Conservation (phyloP, 768 basidiomycete genomes). For the Rhodotorula toruloides region DNA sequence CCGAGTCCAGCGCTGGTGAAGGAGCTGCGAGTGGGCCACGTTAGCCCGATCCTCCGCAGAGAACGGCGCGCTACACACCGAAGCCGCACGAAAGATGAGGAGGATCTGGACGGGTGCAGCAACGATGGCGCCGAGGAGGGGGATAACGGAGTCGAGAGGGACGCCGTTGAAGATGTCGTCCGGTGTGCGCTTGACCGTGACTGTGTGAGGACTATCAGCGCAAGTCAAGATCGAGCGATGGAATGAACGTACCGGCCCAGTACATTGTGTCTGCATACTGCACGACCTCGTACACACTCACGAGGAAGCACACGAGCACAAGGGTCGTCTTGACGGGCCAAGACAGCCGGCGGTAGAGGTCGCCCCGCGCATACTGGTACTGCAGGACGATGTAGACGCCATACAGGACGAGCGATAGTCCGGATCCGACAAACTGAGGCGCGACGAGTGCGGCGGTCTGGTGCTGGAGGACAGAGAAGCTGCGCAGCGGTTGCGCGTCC, state of each 20-base stretch:
- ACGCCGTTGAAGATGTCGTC: neutral
- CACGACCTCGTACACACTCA: neutral
- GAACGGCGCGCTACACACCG: neutral
- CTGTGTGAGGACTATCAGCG: neutral
- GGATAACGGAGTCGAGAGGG: neutral
- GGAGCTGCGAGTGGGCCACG: neutral
- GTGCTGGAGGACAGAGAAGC: too few relatives aligned
- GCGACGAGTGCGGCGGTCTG: too few relatives aligned
- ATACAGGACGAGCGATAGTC: conserved; percentile 9
- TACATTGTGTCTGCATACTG: too few relatives aligned
- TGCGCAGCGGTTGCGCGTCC: too few relatives aligned
- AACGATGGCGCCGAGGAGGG: neutral
- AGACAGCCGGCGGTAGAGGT: neutral
- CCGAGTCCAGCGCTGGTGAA: neutral
- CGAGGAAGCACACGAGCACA: conserved; percentile 6
- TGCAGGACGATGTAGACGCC: conserved; percentile 6
- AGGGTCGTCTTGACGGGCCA: neutral
- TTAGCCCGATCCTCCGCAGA: neutral
- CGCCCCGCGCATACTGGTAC: neutral
- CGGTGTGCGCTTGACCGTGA: neutral
- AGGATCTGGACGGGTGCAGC: neutral
- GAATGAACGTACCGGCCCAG: too few relatives aligned
- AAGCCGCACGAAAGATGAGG: neutral
- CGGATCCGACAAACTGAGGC: too few relatives aligned
- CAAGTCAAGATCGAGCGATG: too few relatives aligned